Percentiles rank a stretch among this genome's conserved stretches.
phyloP scores from a whole-genome alignment of 208 protist species.

The Porcisia hertigi region DNA sequence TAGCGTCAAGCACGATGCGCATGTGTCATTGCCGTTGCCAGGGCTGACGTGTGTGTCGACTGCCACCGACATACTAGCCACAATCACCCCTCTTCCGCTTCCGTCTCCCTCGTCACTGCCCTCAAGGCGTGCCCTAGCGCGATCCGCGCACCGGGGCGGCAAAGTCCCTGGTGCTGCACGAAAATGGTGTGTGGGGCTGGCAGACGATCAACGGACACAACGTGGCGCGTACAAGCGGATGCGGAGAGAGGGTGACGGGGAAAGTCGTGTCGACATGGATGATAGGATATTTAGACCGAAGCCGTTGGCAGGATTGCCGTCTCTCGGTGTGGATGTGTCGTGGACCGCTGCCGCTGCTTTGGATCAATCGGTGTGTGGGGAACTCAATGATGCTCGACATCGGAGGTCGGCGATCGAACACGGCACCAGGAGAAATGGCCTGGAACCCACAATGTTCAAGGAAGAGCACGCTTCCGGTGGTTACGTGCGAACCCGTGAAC shows the following conservation, averaged over 20 bases:
- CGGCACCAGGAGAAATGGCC: neutral
- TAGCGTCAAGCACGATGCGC: neutral
- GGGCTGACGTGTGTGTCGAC: neutral
- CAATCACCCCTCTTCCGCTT: slow-evolving; percentile 22
- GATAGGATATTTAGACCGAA: neutral
- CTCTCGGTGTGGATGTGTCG: slow-evolving; percentile 18
- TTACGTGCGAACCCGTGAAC: slow-evolving; percentile 29
- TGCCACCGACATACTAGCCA: slow-evolving; percentile 32
- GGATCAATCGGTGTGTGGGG: no score
- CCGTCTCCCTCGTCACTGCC: neutral
- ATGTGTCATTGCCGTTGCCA: neutral
- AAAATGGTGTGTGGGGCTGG: neutral
- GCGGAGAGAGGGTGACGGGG: neutral
- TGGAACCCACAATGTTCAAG: neutral
- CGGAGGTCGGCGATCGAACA: neutral
- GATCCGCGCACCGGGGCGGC: neutral
- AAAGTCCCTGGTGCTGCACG: neutral
- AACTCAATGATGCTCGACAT: neutral
- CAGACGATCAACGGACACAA: neutral
- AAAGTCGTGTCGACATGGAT: no score
- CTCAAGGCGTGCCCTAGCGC: neutral
- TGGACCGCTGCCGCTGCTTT: slow-evolving; percentile 3
- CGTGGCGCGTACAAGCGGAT: neutral
- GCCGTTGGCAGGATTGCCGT: slow-evolving; percentile 23
- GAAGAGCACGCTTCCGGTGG: neutral